phyloP scores from a whole-genome alignment of 805 yeast genomes.

The Kodamaea laetipori region DNA sequence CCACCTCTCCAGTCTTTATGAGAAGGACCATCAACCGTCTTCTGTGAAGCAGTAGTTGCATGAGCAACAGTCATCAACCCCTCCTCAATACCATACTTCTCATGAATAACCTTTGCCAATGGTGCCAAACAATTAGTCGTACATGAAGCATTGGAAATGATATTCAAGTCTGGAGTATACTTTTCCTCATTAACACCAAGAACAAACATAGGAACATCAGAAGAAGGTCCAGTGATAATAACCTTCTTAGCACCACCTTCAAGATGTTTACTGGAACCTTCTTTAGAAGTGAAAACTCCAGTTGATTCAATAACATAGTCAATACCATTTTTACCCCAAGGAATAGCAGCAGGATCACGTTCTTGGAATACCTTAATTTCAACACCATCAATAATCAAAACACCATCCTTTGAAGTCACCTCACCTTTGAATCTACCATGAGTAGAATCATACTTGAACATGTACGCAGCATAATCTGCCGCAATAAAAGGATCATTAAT shows the following conservation, averaged over 20 bases:
- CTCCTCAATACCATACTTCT: slow-evolving; percentile 82
- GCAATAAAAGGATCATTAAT: slow-evolving; percentile 90
- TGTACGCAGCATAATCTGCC: slow-evolving; percentile 89
- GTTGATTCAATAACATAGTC: slow-evolving; percentile 91
- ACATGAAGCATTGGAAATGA: slow-evolving; percentile 92
- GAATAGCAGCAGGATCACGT: slow-evolving; percentile 81
- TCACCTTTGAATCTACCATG: slow-evolving; percentile 84
- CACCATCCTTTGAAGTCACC: slow-evolving; percentile 59
- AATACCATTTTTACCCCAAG: slow-evolving; percentile 84
- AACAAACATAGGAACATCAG: slow-evolving; percentile 94
- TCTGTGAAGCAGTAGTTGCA: slow-evolving; percentile 95
- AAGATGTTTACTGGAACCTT: slow-evolving; percentile 81
- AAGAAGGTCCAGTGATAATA: slow-evolving; percentile 90
- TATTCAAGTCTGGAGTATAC: slow-evolving; percentile 73
- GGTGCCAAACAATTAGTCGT: slow-evolving; percentile 97
- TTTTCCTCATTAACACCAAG: slow-evolving; percentile 84
- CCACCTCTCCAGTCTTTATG: slow-evolving; percentile 99
- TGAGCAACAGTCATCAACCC: slow-evolving; percentile 96
- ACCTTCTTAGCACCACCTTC: slow-evolving; percentile 95
- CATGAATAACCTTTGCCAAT: slow-evolving; percentile 86
- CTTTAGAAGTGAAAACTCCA: slow-evolving; percentile 86
- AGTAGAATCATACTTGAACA: slow-evolving; percentile 94
- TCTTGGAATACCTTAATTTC: slow-evolving; percentile 71
- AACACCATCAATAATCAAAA: slow-evolving; percentile 68
- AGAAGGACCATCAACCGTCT: slow-evolving; percentile 96